A percentile compares a stretch with the other conserved stretches of the same genome.
Conservation (phyloP, 441 rosid species). For the Syzygium malaccense region DNA sequence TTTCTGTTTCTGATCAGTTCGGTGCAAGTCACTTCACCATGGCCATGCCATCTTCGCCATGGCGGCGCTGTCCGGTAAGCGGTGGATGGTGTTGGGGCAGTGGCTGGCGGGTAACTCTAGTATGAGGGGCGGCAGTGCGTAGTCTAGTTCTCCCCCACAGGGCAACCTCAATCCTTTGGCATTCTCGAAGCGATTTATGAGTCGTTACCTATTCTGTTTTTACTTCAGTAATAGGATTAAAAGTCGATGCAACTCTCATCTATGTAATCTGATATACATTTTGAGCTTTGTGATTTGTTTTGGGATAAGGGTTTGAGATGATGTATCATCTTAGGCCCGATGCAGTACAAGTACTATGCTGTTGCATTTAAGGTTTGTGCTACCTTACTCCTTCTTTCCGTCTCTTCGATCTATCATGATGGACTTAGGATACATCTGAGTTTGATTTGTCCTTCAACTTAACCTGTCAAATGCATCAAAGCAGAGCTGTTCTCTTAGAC, state of each 20-base stretch:
- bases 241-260: background rate
- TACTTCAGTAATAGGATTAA: background rate
- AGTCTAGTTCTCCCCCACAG: background rate
- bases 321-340: background rate
- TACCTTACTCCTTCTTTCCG: background rate
- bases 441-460: background rate
- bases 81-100: background rate
- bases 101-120: background rate
- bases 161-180: slow-evolving; percentile 30
- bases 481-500: background rate
- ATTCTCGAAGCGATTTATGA: background rate
- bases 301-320: background rate
- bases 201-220: background rate
- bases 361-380: background rate
- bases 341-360: background rate
- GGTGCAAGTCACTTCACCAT: background rate
- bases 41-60: background rate
- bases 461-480: background rate
- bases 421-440: background rate
- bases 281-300: background rate
- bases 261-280: background rate
- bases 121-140: background rate
- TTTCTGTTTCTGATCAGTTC: background rate
- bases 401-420: background rate
- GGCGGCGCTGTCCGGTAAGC: background rate